Percentiles rank a stretch among this genome's conserved stretches.
phyloP scores from a whole-genome alignment of 371 early-diverging fungal species.

The Rhizomucor pusillus region DNA sequence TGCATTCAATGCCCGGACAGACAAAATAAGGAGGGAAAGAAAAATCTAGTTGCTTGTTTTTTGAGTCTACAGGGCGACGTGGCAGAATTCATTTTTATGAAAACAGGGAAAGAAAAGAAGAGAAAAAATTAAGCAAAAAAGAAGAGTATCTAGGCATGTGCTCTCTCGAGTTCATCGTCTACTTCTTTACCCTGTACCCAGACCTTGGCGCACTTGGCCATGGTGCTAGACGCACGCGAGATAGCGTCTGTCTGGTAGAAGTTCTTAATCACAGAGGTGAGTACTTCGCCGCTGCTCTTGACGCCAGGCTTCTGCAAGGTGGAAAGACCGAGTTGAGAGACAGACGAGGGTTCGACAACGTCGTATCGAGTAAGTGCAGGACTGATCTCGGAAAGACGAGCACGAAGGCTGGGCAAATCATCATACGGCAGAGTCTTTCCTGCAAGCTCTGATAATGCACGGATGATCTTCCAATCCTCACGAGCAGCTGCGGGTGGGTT shows the following conservation, averaged over 20 bases:
- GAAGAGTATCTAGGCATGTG: constrained; percentile 28
- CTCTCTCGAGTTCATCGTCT: constrained; percentile 37
- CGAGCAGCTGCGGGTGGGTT: constrained; percentile 89
- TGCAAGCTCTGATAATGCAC: constrained; percentile 91
- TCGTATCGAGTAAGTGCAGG: constrained; percentile 83
- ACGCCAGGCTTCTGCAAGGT: constrained; percentile 48
- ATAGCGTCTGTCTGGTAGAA: constrained; percentile 96
- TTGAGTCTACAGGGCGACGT: no score
- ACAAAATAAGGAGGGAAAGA: no score
- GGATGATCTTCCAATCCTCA: constrained; percentile 98
- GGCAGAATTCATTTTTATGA: no score
- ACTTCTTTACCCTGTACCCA: constrained; percentile 38
- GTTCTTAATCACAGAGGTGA: constrained; percentile 71
- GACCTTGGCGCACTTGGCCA: constrained; percentile 92
- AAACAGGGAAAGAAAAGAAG: not conserved
- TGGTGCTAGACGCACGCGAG: constrained; percentile 89
- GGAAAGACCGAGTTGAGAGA: constrained; percentile 59
- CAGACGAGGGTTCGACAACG: constrained; percentile 61
- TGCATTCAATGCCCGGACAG: no score
- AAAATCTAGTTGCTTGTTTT: no score
- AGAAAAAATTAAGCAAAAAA: not conserved
- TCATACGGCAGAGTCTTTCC: constrained; percentile 90
- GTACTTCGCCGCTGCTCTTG: constrained; percentile 41
- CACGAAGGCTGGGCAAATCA: constrained; percentile 75
- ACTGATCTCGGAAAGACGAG: constrained; percentile 84